Conservation (phyloP, 257 asterid genomes). For the Anisodus tanguticus region DNA sequence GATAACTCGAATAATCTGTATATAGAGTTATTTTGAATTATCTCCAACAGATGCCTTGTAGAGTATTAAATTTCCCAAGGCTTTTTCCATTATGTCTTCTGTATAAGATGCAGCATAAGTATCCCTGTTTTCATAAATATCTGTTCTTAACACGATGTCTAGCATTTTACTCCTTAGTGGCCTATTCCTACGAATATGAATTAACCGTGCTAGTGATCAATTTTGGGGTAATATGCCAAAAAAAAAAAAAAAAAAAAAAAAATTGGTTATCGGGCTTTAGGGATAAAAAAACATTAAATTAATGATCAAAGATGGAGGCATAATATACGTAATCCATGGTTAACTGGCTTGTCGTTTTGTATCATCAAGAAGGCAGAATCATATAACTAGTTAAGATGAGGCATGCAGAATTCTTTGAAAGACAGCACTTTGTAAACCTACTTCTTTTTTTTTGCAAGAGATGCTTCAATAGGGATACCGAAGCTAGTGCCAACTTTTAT, state of each 20-base stretch:
- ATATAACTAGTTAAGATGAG: not conserved
- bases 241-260: not conserved
- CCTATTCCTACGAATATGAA: not conserved
- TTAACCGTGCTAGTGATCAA: not conserved
- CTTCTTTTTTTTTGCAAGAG: conserved; percentile 33
- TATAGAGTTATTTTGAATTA: not conserved
- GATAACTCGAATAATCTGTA: conserved; percentile 8
- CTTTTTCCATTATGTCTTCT: not conserved
- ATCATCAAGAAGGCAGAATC: conserved; percentile 8
- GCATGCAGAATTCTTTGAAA: not conserved
- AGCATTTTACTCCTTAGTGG: not conserved
- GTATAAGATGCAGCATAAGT: not conserved
- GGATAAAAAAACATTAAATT: not conserved
- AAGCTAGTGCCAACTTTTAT: conserved; percentile 23
- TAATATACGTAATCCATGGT: not conserved
- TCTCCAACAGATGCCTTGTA: not conserved
- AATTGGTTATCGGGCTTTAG: not conserved
- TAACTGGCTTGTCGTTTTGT: not conserved
- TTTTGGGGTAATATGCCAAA: not conserved
- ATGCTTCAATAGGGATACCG: conserved; percentile 39
- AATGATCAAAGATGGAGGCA: not conserved
- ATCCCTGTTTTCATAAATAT: not conserved
- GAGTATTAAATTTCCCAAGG: not conserved
- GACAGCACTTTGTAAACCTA: conserved; percentile 32
- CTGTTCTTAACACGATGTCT: not conserved